phyloP scores from a whole-genome alignment of 176 grass and related monocot species.

The Cenchrus americanus region DNA sequence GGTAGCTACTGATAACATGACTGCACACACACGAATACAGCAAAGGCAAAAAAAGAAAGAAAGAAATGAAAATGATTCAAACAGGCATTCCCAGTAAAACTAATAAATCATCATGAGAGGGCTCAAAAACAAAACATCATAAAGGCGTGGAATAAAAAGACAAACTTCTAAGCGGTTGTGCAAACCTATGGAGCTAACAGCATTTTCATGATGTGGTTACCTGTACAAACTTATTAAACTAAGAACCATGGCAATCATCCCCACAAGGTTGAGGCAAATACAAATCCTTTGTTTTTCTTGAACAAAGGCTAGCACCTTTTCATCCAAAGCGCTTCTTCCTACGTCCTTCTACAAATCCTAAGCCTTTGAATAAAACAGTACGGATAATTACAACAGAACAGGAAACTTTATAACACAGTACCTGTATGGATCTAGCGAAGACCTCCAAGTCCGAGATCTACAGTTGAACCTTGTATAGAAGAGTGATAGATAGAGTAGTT shows the following conservation, averaged over 20 bases:
- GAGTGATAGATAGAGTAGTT: constrained; percentile 31
- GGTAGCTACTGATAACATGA: constrained; percentile 59
- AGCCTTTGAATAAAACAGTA: constrained; percentile 6
- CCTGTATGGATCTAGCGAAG: constrained; percentile 29
- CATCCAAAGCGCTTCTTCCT: constrained; percentile 3
- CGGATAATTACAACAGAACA: constrained; percentile 24
- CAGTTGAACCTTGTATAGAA: background rate
- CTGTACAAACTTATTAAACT: background rate
- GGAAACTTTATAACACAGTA: constrained; percentile 13
- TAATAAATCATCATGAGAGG: background rate
- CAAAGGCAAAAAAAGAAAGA: constrained; percentile 15
- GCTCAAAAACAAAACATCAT: constrained; percentile 8
- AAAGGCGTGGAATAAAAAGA: background rate
- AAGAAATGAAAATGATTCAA: constrained; percentile 36
- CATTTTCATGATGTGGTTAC: constrained; percentile 3
- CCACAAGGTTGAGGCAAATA: constrained; percentile 1
- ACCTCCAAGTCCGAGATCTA: constrained; percentile 15
- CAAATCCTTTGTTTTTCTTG: background rate
- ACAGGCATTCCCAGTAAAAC: constrained; percentile 13
- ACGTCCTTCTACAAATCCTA: constrained; percentile 14
- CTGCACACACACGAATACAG: constrained; percentile 48
- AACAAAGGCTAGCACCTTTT: constrained; percentile 9
- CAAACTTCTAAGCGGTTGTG: constrained; percentile 8
- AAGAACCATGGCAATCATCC: constrained; percentile 15
- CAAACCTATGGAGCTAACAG: constrained; percentile 11